These are phyloP conservation scores for Suillus spraguei DNA, from an alignment of 768 basidiomycete species.

Conservation along the genomic window DNA sequence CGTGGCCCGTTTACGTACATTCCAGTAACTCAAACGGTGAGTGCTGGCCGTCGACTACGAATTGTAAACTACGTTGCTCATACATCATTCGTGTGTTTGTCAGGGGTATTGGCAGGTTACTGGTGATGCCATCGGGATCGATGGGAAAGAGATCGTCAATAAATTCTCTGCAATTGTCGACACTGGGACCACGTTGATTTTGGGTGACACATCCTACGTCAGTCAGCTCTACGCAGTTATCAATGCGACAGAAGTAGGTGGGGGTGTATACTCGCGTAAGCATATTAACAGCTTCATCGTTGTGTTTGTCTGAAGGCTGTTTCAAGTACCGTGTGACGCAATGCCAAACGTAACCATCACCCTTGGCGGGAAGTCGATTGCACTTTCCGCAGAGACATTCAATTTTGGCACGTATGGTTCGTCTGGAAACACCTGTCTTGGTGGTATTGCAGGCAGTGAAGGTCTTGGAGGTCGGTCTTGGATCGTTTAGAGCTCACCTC, in stretches of 20 bases:
- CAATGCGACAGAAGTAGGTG: slow-evolving; percentile 31
- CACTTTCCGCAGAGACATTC: slow-evolving; percentile 32
- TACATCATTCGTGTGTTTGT: slow-evolving; percentile 4
- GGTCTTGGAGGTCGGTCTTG: slow-evolving; percentile 24
- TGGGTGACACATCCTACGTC: slow-evolving; percentile 44
- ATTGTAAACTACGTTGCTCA: background rate
- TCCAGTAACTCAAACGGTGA: slow-evolving; percentile 34
- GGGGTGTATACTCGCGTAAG: slow-evolving; percentile 40
- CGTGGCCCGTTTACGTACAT: slow-evolving; percentile 40
- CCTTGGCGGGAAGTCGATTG: slow-evolving; percentile 35
- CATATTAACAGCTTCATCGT: background rate
- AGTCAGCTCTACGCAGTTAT: slow-evolving; percentile 32
- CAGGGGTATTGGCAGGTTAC: slow-evolving; percentile 29
- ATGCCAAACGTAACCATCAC: slow-evolving; percentile 35
- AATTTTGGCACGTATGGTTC: slow-evolving; percentile 37
- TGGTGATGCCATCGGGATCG: slow-evolving; percentile 22
- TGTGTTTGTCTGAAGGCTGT: slow-evolving; percentile 9
- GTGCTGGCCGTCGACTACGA: slow-evolving; percentile 3
- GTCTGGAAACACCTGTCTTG: slow-evolving; percentile 19
- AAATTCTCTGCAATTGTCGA: slow-evolving; percentile 41
- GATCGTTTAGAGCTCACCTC: background rate
- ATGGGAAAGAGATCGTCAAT: slow-evolving; percentile 20
- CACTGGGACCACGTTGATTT: slow-evolving; percentile 47
- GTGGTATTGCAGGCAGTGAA: slow-evolving; percentile 19
- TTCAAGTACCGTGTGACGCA: slow-evolving; percentile 26